Evolutionary conservation across 495 filamentous ascomycete genomes (phyloP), one percentile per base, ranked within the genome.

Genomic region (Alectoria sarmentosa): DNA sequence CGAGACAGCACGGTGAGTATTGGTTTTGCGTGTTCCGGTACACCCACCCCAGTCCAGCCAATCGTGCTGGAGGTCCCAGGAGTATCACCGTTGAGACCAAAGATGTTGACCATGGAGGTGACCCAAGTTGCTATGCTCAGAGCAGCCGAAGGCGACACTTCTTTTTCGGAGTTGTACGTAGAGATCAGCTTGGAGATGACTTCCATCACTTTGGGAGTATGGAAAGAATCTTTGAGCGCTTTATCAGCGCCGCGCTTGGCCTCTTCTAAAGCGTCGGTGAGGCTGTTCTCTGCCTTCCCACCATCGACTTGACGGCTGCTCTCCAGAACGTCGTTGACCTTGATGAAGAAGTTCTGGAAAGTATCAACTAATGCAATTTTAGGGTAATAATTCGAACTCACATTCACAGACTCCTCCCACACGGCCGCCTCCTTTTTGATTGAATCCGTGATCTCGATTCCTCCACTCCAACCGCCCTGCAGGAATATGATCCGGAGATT

Each of bases 361-460:
- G 11, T 1, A 17, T 55, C 17, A 55, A 30, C 34, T 30, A 17
- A 6, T 15, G 52, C 1, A 32, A 15, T n/a, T n/a, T n/a, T n/a
- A n/a, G n/a, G n/a, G n/a, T n/a, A n/a, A n/a, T n/a, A n/a, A n/a
- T n/a, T n/a, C n/a, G n/a, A 5, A 21, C 52, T 17, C 5, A 55
- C 52, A 70, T 89, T 88, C 13, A 97, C 72, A 21, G 86, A 87
- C 32, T 82, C 82, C 73, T 98, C 94, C 90, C 92, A 97, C 4
- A 79, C 82, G 60, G 83, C 84, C 0, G 87, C 89, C 60, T 85
- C 79, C 36, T 83, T 87, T 10, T 89, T 79, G 67, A 96, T 83
- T 58, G 91, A 92, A 1, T 87, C 84, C 1, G 91, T 91, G 65
- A 98, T 91, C 72, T 98, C 94, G 36, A 97, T 84, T 1, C 91